These are phyloP conservation scores for Ophiocytium majus DNA, from an alignment of 352 stramenopile genomes.

Conservation along the genomic window DNA sequence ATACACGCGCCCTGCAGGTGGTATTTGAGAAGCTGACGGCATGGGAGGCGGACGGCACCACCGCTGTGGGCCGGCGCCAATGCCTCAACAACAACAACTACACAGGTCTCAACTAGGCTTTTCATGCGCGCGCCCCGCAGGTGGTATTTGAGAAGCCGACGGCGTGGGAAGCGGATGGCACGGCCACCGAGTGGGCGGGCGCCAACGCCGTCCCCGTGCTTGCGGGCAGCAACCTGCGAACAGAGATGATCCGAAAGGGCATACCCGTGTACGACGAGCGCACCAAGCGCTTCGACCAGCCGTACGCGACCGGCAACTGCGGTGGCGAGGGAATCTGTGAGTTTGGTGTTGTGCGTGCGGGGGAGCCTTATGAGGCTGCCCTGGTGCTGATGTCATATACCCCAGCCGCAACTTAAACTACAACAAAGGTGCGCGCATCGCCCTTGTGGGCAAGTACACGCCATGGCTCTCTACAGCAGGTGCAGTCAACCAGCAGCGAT, in stretches of 20 bases:
- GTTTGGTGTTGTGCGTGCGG: too few relatives aligned
- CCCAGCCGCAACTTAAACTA: too few relatives aligned
- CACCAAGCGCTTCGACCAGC: constrained; percentile 62
- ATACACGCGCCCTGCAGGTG: too few relatives aligned
- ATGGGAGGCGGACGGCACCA: constrained; percentile 31
- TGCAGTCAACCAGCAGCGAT: too few relatives aligned
- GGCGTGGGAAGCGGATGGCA: constrained; percentile 32
- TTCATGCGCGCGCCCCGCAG: too few relatives aligned
- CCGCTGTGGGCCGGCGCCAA: not conserved
- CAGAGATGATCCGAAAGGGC: constrained; percentile 49
- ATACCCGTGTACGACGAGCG: constrained; percentile 59
- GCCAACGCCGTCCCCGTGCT: constrained; percentile 46
- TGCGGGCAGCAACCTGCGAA: constrained; percentile 60
- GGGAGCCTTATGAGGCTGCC: too few relatives aligned
- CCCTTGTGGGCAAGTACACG: too few relatives aligned
- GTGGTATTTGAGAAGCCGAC: constrained; percentile 38
- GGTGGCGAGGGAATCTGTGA: constrained; percentile 22
- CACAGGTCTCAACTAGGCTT: too few relatives aligned
- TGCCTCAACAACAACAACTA: too few relatives aligned
- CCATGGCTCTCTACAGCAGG: too few relatives aligned
- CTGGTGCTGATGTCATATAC: too few relatives aligned
- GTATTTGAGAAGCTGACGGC: constrained; percentile 31
- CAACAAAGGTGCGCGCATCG: too few relatives aligned
- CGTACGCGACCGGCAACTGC: constrained; percentile 56
- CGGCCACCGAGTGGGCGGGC: constrained; percentile 7